phyloP scores from a whole-genome alignment of 192 early-diverging fungal species.

The Coemansia sp. region DNA sequence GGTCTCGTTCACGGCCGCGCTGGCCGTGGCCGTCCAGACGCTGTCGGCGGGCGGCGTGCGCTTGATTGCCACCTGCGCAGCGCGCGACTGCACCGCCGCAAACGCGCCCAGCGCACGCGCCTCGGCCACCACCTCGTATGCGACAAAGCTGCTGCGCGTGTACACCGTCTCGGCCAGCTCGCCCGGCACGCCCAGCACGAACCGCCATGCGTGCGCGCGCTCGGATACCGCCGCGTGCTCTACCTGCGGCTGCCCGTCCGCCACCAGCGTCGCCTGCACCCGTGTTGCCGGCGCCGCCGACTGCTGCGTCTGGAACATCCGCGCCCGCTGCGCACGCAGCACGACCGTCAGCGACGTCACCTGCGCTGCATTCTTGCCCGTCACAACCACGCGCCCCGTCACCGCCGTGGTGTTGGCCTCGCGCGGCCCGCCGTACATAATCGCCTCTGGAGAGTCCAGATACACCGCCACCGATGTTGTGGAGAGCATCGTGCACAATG shows the following conservation, averaged over 20 bases:
- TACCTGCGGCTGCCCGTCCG: constrained; percentile 11
- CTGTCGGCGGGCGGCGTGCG: constrained; percentile 32
- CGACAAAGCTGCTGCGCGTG: constrained; percentile 28
- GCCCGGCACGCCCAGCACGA: constrained; percentile 40
- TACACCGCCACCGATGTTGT: constrained; percentile 15
- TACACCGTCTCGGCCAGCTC: constrained; percentile 37
- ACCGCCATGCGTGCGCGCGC: constrained; percentile 33
- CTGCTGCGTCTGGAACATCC: constrained; percentile 33
- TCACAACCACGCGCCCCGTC: constrained; percentile 33
- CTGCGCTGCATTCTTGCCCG: constrained; percentile 11
- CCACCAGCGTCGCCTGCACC: constrained; percentile 16
- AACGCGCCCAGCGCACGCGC: constrained; percentile 15
- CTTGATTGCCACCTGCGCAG: constrained; percentile 31
- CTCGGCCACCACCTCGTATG: constrained; percentile 43
- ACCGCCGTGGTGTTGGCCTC: constrained; percentile 27
- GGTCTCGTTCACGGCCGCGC: constrained; percentile 23
- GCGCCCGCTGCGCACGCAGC: constrained; percentile 34
- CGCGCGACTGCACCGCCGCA: constrained; percentile 7
- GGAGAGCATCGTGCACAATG: constrained; percentile 31
- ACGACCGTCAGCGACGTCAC: constrained; percentile 25
- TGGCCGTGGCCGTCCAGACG: constrained; percentile 18
- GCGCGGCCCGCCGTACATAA: constrained; percentile 37
- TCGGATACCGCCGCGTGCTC: constrained; percentile 11
- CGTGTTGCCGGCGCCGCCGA: constrained; percentile 15
- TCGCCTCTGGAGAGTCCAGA: constrained; percentile 26